phyloP scores from a whole-genome alignment of 2,329 filamentous ascomycete species.

The Aureobasidium sp. region DNA sequence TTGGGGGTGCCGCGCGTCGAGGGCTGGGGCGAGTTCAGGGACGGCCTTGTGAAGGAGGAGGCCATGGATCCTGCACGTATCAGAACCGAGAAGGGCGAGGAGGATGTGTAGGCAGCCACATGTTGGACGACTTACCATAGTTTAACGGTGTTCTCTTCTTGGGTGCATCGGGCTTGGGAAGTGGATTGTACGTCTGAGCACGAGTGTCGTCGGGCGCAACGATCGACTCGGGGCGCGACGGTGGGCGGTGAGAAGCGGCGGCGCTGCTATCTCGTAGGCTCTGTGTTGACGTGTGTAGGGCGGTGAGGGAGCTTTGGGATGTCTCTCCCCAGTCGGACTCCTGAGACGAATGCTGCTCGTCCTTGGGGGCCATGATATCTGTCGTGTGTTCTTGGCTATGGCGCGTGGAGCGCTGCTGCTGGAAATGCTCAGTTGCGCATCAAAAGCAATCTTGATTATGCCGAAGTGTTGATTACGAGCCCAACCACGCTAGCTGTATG shows the following conservation, averaged over 20 bases:
- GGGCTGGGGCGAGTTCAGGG: not conserved
- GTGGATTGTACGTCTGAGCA: not conserved
- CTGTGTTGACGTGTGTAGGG: not conserved
- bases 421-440: not conserved
- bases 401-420: conserved; percentile 10
- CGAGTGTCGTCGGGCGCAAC: conserved; percentile 6
- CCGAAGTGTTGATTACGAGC: conserved; percentile 2
- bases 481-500: conserved; percentile 11
- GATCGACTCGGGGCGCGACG: conserved; percentile 1
- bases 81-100: not conserved
- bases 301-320: conserved; percentile 11
- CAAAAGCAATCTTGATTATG: not conserved
- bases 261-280: not conserved
- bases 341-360: conserved; percentile 2
- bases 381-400: not conserved
- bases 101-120: not conserved
- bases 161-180: not conserved
- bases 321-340: conserved; percentile 3
- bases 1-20: conserved; percentile 37
- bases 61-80: conserved; percentile 8
- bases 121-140: not conserved
- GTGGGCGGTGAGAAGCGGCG: not conserved
- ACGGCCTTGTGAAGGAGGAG: not conserved
- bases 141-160: not conserved
- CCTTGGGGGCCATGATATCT: not conserved